These are phyloP conservation scores for Colletotrichum limetticola DNA, from an alignment of 2,329 filamentous ascomycete genomes.

Conservation along the genomic window DNA sequence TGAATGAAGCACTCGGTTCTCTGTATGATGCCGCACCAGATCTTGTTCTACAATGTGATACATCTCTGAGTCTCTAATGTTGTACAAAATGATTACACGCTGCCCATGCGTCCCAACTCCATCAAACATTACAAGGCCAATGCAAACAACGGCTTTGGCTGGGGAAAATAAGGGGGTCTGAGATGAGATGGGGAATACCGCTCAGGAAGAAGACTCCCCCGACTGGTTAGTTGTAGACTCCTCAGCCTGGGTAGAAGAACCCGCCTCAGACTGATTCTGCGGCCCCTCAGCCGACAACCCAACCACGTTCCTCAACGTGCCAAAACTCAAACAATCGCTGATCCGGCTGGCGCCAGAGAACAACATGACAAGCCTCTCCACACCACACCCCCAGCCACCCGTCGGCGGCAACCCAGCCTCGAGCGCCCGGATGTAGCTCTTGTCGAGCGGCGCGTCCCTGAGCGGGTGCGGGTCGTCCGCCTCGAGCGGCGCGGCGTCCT, in stretches of 20 bases:
- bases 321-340: slow-evolving; percentile 88
- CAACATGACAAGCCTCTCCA: slow-evolving; percentile 93
- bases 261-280: neutral
- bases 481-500: slow-evolving; percentile 31
- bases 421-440: slow-evolving; percentile 85
- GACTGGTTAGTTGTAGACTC: too few species aligned
- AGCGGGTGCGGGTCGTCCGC: slow-evolving; percentile 46
- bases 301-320: slow-evolving; percentile 78
- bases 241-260: too few species aligned
- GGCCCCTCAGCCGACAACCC: slow-evolving; percentile 54
- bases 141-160: neutral
- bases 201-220: neutral
- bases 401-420: slow-evolving; percentile 95
- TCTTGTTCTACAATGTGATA: slow-evolving; percentile 6
- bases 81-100: slow-evolving; percentile 15
- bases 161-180: fast-evolving
- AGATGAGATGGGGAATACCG: too few species aligned
- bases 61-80: neutral
- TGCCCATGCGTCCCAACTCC: neutral
- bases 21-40: neutral
- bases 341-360: slow-evolving; percentile 84
- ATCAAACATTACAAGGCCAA: neutral
- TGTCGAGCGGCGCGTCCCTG: slow-evolving; percentile 68
- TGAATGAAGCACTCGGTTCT: neutral
- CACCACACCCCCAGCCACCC: slow-evolving; percentile 94